phyloP scores from a whole-genome alignment of 202 grass and related monocot species.

The Eragrostis tef region DNA sequence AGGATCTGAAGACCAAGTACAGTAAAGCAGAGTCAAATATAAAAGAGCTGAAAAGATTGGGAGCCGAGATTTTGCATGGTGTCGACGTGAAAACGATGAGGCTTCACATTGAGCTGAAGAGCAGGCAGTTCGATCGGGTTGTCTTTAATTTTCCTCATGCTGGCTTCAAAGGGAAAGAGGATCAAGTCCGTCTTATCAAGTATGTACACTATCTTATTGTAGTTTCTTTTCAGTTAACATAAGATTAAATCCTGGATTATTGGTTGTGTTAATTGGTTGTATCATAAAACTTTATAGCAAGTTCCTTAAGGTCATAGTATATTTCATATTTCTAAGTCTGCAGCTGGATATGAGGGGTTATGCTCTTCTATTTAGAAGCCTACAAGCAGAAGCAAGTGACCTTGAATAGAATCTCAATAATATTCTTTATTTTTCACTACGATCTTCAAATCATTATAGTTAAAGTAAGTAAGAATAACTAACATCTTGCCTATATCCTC shows the following conservation, averaged over 20 bases:
- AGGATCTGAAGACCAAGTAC: conserved; percentile 40
- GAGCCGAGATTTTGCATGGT: conserved; percentile 50
- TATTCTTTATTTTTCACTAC: neutral
- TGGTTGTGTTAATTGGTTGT: neutral
- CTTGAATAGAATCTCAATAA: neutral
- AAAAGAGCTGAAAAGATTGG: conserved; percentile 44
- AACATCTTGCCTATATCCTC: neutral
- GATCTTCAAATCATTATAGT: neutral
- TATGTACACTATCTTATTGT: conserved; percentile 32
- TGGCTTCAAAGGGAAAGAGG: conserved; percentile 61
- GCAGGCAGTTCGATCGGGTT: conserved; percentile 57
- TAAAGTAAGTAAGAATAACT: neutral
- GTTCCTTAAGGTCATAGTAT: conserved; percentile 8
- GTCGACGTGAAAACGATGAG: conserved; percentile 53
- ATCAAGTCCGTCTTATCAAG: conserved; percentile 43
- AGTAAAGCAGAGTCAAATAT: conserved; percentile 49
- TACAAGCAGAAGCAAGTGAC: neutral
- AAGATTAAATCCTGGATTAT: neutral
- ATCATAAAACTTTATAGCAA: neutral
- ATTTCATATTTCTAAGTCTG: conserved; percentile 8
- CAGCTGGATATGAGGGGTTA: neutral
- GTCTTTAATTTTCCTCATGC: conserved; percentile 78
- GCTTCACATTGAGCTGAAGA: conserved; percentile 46
- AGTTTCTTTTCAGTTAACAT: neutral
- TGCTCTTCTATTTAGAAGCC: conserved; percentile 5